Evolutionary conservation across 768 basidiomycete genomes (phyloP), one percentile per base, ranked within the genome.

Genomic region (Agaricus blazei): DNA sequence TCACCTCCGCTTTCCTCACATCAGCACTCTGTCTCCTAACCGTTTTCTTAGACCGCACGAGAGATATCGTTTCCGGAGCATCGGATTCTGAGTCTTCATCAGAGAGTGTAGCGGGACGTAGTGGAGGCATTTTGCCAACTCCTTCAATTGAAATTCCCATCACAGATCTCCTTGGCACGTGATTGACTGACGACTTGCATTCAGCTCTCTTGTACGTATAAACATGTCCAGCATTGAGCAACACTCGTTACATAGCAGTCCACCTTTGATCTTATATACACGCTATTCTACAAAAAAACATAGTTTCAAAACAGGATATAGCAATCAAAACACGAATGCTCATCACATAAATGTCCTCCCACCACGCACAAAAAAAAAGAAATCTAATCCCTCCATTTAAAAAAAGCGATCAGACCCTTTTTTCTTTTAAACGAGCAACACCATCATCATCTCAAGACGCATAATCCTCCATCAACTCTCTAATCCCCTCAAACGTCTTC

Each of bases 401-500:
- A 5, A 19, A 15, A 8, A 14, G 19, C 2, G 19, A 19, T 19
- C 19, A 19, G 19, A 19, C 19, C 19, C 1, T 41, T 19, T 34
- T 6, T 31, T 31, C 31, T 31, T 34, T 34, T 34, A 11, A 34
- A 41, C 36, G 36, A 7, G 36, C 37, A 2, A 14, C 24, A 50
- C 23, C 34, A 24, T 9, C 15, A 19, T 12, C 4, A 19, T 36
- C 14, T 63, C 62, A 71, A 19, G 67, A 37, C 8, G 66, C 73
- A 59, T 77, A 77, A 37, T 72, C 74, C 43, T 72, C 75, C 59
- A 79, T 58, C 60, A 74, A 51, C 44, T 73, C 73, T 57, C 65
- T 64, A 27, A 77, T 59, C 6, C 72, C 71, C 29, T 71, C 71
- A 52, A 59, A 47, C 0, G 64, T 67, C 28, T 59, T 61, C 37